Evolutionary conservation across 2,329 filamentous ascomycete genomes (phyloP), one percentile per base, ranked within the genome.

Genomic region (Phyllosticta paracitricarpa): DNA sequence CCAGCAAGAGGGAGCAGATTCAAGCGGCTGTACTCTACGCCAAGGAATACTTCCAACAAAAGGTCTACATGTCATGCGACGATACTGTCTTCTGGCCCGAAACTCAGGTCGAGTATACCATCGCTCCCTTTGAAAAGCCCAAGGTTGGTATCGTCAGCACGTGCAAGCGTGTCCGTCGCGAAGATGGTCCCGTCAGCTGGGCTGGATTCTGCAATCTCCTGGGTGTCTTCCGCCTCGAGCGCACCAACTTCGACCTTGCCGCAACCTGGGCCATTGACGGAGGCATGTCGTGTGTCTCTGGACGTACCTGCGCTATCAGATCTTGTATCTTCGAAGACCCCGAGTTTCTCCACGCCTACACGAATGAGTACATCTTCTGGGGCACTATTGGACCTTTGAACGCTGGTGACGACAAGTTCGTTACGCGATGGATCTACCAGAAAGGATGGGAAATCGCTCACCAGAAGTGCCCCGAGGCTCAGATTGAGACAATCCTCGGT

Each of bases 11-110:
- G 0, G 55, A 64, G 1, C 82, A 84, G 63, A 68, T 83, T 2
- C 71, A 71, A 1, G 66, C 68, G 1, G 81, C 75, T 0, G 66
- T 82, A 8, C 63, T 66, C 0, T 30, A 30, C 28, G 4, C 3
- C 3, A 6, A 30, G 5, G 17, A 2, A 1, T 14, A n/a, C 4
- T 17, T 48, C 12, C 52, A 66, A 0, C 71, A 79, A 40, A 55
- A 64, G 0, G 81, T 80, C 0, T 6, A 66, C 0, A 73, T 84
- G 58, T 76, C 76, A 0, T 72, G 76, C 14, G 82, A 84, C 63
- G 81, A 84, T 67, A 79, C 82, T 64, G 80, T 82, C 17, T 77
- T 80, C 65, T 84, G 80, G 81, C 72, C 74, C 1, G 33, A 63
- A 1, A 63, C 63, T 0, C 81, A 82, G 63, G 70, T 84, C 1